Percentiles rank a stretch among this genome's conserved stretches.
These are phyloP conservation scores for Aspergillus fructus DNA, from an alignment of 2,329 filamentous ascomycete species.

Conservation along the genomic window DNA sequence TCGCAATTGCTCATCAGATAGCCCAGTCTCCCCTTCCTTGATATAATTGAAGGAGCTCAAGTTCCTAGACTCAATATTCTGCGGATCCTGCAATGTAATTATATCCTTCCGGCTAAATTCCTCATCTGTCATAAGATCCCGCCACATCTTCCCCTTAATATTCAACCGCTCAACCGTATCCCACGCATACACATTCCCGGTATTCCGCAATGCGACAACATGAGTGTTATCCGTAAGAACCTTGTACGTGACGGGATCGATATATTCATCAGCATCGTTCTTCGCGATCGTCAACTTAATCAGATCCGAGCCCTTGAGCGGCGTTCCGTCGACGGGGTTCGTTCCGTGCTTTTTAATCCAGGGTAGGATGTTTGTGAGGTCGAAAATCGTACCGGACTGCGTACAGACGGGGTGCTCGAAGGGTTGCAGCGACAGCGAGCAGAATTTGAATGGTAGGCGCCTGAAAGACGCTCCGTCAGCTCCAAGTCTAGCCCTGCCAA, in stretches of 20 bases:
- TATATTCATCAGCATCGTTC: conserved; percentile 86
- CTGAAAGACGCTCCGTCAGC: conserved; percentile 68
- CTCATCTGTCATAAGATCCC: conserved; percentile 80
- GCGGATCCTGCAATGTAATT: conserved; percentile 93
- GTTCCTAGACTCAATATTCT: conserved; percentile 79
- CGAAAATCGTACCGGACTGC: conserved; percentile 81
- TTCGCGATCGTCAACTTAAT: conserved; percentile 90
- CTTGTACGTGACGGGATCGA: conserved; percentile 96
- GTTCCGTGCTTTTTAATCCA: conserved; percentile 94
- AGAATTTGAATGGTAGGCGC: conserved; percentile 95
- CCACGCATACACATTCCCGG: conserved; percentile 94
- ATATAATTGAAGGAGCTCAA: conserved; percentile 86
- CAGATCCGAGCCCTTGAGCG: conserved; percentile 76
- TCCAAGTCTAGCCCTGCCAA: conserved; percentile 53
- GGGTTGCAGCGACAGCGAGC: conserved; percentile 90
- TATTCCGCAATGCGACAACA: conserved; percentile 80
- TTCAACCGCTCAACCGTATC: conserved; percentile 95
- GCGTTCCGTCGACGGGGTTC: conserved; percentile 82
- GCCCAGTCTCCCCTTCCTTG: conserved; percentile 71
- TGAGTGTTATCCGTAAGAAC: conserved; percentile 98
- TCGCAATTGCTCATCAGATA: conserved; percentile 69
- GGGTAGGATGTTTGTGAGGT: conserved; percentile 87
- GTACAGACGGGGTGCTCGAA: conserved; percentile 96
- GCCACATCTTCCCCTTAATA: conserved; percentile 95
- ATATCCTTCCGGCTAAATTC: conserved; percentile 89